Evolutionary conservation across 768 basidiomycete species (phyloP), one percentile per base, ranked within the genome.

Genomic region (Russula sp.): DNA sequence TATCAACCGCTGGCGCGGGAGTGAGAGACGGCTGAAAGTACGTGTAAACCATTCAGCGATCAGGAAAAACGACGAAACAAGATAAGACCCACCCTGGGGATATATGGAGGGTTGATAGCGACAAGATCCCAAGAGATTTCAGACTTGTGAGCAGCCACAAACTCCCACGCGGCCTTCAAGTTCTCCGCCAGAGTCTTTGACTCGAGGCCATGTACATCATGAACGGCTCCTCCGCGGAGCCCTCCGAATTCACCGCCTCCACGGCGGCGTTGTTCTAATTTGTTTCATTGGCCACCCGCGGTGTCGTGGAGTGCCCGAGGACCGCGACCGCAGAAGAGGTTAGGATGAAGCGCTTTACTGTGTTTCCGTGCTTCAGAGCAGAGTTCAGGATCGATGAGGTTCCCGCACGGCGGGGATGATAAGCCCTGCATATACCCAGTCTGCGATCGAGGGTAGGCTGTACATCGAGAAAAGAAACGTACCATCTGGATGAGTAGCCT

Each of bases 111-210:
- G 68, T 82, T 82, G 42, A 86, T 63, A 1, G n/a, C n/a, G n/a
- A n/a, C n/a, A n/a, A n/a, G n/a, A n/a, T n/a, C n/a, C n/a, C n/a
- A n/a, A n/a, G 70, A 63, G 31, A 82, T 69, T 40, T 74, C 70
- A 13, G 45, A 53, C 59, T 82, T 79, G 64, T 83, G 74, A 57
- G 79, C 64, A 35, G 79, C 70, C 42, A 78, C 70, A 65, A 77
- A 80, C 6, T 74, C 72, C 83, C 83, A 85, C 7, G 83, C 83
- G 13, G 80, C 79, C 68, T 75, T n/a, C n/a, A n/a, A n/a, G n/a
- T n/a, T 77, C 74, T 88, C 86, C 2, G 86, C 84, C 7, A 85
- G 75, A 0, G 77, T 78, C 76, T 88, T 87, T 16, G n/a, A n/a
- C n/a, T n/a, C n/a, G 79, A 73, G 7, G 80, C 84, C 22, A 77